Evolutionary conservation across 2,329 filamentous ascomycete species (phyloP).

Genomic region (Aaosphaeria pasadenensis): DNA sequence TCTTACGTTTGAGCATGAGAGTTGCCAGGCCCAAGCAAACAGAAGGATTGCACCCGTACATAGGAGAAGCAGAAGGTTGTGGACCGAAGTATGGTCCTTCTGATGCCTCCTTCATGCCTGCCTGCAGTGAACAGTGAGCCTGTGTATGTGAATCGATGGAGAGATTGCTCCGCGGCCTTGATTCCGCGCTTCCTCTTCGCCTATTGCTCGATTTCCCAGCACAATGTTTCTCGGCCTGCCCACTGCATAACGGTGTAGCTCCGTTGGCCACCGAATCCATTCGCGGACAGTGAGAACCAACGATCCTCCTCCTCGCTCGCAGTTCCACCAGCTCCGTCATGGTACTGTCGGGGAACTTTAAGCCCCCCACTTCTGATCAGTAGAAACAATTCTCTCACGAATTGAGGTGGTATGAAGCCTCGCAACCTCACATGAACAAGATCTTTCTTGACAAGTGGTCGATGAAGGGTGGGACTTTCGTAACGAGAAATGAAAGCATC

Average conservation of each 20-base stretch:
- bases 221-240: slow-evolving; percentile 27
- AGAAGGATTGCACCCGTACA: no score
- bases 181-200: not conserved
- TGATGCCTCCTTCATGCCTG: no score
- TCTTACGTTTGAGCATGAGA: no score
- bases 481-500: slow-evolving; percentile 72
- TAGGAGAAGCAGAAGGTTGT: no score
- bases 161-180: no score
- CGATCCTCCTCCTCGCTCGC: slow-evolving; percentile 8
- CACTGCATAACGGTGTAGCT: slow-evolving; percentile 34
- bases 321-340: slow-evolving; percentile 9
- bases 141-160: no score
- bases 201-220: slow-evolving; percentile 22
- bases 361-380: slow-evolving; percentile 16
- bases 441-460: slow-evolving; percentile 5
- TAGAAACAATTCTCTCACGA: slow-evolving; percentile 30
- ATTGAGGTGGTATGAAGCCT: slow-evolving; percentile 40
- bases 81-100: no score
- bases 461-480: slow-evolving; percentile 48
- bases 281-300: slow-evolving; percentile 33
- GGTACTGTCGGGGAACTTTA: slow-evolving; percentile 10
- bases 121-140: no score
- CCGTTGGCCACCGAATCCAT: slow-evolving; percentile 7
- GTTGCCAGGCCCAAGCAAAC: no score
- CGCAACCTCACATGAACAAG: slow-evolving; percentile 42